Evolutionary conservation across 345 rosid genomes (phyloP).

Genomic region (Ceriops tagal): DNA sequence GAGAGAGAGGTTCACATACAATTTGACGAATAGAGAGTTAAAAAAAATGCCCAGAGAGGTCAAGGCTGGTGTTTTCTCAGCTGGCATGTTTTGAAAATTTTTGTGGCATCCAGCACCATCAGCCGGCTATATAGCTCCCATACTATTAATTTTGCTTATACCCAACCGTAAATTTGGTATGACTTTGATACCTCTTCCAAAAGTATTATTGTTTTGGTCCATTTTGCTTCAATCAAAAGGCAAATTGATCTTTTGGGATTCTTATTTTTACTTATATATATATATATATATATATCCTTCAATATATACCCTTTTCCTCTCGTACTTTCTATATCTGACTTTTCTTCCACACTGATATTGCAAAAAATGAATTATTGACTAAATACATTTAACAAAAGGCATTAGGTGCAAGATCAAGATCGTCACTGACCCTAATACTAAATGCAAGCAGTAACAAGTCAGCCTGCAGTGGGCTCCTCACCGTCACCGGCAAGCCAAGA

Average conservation of each 20-base stretch:
- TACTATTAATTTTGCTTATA: neutral
- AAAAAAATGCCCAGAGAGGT: no score
- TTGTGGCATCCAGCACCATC: no score
- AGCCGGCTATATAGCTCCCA: neutral
- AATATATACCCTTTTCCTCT: neutral
- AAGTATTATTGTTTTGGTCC: constrained; percentile 7
- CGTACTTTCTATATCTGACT: neutral
- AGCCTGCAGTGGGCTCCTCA: neutral
- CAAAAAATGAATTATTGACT: neutral
- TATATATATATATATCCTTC: neutral
- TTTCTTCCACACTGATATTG: neutral
- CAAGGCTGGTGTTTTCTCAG: no score
- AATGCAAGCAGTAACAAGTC: constrained; percentile 8
- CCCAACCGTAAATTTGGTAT: neutral
- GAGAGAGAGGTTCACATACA: no score
- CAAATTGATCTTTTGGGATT: neutral
- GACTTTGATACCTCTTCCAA: constrained; percentile 4
- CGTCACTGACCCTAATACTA: constrained; percentile 13
- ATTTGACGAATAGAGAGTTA: no score
- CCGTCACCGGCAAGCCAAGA: neutral
- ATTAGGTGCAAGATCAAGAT: constrained; percentile 18
- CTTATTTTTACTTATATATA: neutral
- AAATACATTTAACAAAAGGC: neutral
- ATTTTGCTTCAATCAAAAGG: constrained; percentile 12
- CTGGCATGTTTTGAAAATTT: no score